Evolutionary conservation across 140 eudicot species (phyloP).

Genomic region (Bidens hawaiensis): DNA sequence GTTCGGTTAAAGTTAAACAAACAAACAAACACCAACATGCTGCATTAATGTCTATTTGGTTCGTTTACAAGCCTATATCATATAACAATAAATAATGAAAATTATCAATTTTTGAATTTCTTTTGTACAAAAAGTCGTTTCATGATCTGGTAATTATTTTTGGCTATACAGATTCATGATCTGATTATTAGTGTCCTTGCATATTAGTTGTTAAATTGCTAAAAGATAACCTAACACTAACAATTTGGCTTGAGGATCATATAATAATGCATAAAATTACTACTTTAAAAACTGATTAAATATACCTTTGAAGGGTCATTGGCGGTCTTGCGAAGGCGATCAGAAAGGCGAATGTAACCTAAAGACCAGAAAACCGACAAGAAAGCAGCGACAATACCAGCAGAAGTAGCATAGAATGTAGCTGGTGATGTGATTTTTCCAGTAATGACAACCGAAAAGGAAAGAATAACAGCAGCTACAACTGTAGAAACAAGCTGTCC

Average conservation of each 20-base stretch:
- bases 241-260: neutral
- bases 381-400: slow-evolving; percentile 78
- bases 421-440: slow-evolving; percentile 82
- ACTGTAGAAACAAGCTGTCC: slow-evolving; percentile 74
- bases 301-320: slow-evolving; percentile 84
- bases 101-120: too few species aligned
- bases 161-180: too few species aligned
- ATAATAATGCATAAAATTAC: slow-evolving; percentile 3
- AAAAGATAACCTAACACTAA: neutral
- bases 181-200: too few species aligned
- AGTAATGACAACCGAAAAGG: slow-evolving; percentile 76
- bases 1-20: too few species aligned
- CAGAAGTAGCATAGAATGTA: slow-evolving; percentile 75
- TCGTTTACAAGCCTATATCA: too few species aligned
- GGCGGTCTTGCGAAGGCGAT: slow-evolving; percentile 68
- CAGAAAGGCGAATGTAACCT: slow-evolving; percentile 56
- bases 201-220: neutral
- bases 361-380: slow-evolving; percentile 82
- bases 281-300: neutral
- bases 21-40: too few species aligned
- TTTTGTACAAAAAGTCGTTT: too few species aligned
- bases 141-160: too few species aligned
- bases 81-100: too few species aligned
- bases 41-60: too few species aligned
- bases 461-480: slow-evolving; percentile 89